Evolutionary conservation across 2,329 filamentous ascomycete species (phyloP).

Genomic region (Diaporthe velutina): DNA sequence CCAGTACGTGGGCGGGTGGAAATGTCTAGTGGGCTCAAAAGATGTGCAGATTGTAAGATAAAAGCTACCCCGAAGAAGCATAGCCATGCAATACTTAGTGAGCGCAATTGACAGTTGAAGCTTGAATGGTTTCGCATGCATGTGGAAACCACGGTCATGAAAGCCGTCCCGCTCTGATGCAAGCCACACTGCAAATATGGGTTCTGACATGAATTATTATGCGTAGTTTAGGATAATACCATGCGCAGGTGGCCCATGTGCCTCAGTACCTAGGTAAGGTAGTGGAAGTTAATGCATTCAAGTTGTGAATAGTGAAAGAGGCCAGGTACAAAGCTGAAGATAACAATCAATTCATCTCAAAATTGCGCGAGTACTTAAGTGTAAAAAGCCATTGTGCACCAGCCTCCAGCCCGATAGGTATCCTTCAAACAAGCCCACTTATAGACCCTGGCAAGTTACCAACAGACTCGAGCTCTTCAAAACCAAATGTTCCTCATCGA

Average conservation of each 20-base stretch:
- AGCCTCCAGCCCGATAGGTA: neutral
- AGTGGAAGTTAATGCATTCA: too few relatives aligned
- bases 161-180: too few relatives aligned
- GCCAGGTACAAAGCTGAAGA: too few relatives aligned
- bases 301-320: too few relatives aligned
- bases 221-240: too few relatives aligned
- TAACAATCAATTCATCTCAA: neutral
- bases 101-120: neutral
- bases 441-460: neutral
- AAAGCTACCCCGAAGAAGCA: neutral
- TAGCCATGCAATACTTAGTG: too few relatives aligned
- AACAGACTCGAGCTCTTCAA: too few relatives aligned
- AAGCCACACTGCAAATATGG: too few relatives aligned
- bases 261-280: too few relatives aligned
- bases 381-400: neutral
- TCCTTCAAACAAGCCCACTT: neutral
- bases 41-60: neutral
- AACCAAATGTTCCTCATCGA: neutral
- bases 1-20: constrained; percentile 46
- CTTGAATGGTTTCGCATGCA: neutral
- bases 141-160: too few relatives aligned
- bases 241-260: too few relatives aligned
- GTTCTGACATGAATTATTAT: too few relatives aligned
- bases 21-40: neutral
- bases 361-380: neutral